Conservation (phyloP, 2,329 filamentous ascomycete species). For the Exophiala xenobiotica region DNA sequence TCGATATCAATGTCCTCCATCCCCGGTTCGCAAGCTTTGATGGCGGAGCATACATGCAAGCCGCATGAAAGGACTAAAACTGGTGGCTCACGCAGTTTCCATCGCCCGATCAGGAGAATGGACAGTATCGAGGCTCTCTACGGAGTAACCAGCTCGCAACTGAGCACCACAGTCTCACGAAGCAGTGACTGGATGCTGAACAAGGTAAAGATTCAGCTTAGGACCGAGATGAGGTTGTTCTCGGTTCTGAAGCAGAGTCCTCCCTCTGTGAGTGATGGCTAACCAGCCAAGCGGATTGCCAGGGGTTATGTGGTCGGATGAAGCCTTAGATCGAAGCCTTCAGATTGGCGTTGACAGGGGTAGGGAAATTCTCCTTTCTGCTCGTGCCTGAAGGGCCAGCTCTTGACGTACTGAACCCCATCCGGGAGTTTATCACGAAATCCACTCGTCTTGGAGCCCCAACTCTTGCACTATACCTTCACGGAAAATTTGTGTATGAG, state of each 20-base stretch:
- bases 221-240: conserved; percentile 19
- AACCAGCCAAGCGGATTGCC: conserved; percentile 11
- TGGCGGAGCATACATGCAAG: no score
- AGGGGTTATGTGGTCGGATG: conserved; percentile 13
- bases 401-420: neutral
- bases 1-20: no score
- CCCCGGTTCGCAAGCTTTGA: no score
- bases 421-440: neutral
- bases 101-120: no score
- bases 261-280: conserved; percentile 2
- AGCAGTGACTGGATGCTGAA: neutral
- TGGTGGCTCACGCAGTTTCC: no score
- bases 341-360: conserved; percentile 18
- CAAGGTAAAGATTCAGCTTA: neutral
- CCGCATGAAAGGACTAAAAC: no score
- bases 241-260: conserved; percentile 11
- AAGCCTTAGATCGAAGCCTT: conserved; percentile 12
- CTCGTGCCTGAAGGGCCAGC: neutral
- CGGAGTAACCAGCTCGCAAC: no score
- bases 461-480: no score
- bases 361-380: conserved; percentile 12
- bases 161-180: neutral
- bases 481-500: no score
- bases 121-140: no score
- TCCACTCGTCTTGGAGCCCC: neutral